Base-by-base conservation (phyloP, 31 red algal genomes). In the Pterothamnion heteromorphum region DNA sequence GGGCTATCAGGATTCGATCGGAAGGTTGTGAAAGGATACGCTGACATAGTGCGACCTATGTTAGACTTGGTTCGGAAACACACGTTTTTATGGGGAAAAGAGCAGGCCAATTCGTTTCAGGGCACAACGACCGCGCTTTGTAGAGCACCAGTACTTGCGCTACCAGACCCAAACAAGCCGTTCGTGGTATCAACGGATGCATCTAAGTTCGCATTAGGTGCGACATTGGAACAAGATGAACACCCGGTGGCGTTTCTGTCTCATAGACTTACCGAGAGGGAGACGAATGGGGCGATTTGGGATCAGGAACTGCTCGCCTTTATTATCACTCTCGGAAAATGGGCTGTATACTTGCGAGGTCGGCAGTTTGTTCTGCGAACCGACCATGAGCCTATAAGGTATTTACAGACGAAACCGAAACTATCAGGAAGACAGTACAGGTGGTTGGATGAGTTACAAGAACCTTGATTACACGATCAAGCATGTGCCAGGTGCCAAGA, bases 11-110 rank as follows among this genome's bases (percentile, higher is more conserved):
- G 78, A 2, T 94, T 82, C 43, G 89, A 80, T 38, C 1, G 86
- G 57, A 27, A 43, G 78, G 89, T 94, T 44, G 36, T 94, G 4
- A 90, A 94, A 57, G 41, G n/a, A 1, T 94, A 90, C 71, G 86
- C 92, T 37, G 1, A 0, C 14, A 90, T 94, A 74, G 86, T 43
- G 30, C 2, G 31, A 37, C 92, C 83, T 43, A 74, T 93, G 43
- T 86, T 38, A 28, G 84, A 93, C 31, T 20, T 93, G 43, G 41
- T 72, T 21, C 39, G 84, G 0, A 72, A 57, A 26, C 30, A 92
- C n/a, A 4, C 3, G 5, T 80, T 92, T 36, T 36, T 37, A 43
- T 51, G 72, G 90, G 31, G 35, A 80, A 36, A 78, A 3, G 74
- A 36, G 3, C 35, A 92, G n/a, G 9, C 23, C 33, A 36, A 44